phyloP scores from a whole-genome alignment of 2,329 filamentous ascomycete species.

The Trichoderma hamatum region DNA sequence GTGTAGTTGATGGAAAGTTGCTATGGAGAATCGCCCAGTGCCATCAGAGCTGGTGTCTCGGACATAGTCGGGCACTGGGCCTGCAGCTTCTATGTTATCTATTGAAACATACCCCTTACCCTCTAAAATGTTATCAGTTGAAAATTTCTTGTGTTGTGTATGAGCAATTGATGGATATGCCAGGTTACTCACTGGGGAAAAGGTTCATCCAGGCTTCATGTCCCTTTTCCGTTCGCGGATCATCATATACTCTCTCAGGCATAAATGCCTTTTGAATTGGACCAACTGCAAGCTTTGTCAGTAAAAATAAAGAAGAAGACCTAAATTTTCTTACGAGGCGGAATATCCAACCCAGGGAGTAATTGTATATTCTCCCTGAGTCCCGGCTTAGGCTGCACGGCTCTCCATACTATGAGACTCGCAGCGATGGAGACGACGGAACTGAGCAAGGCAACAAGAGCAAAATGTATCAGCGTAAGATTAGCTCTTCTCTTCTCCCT shows the following conservation, averaged over 20 bases:
- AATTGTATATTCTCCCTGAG: neutral
- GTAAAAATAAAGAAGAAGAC: neutral
- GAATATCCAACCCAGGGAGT: slow-evolving; percentile 12
- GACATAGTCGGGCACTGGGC: slow-evolving; percentile 14
- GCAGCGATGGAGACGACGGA: slow-evolving; percentile 1
- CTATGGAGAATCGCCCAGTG: slow-evolving; percentile 18
- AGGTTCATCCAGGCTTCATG: slow-evolving; percentile 14
- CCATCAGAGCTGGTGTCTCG: slow-evolving; percentile 13
- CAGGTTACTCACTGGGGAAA: slow-evolving; percentile 1
- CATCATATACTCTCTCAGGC: slow-evolving; percentile 21
- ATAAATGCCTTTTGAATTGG: slow-evolving; percentile 20
- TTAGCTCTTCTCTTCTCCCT: neutral
- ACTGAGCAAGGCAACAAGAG: slow-evolving; percentile 14
- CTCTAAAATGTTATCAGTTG: neutral
- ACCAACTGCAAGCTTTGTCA: neutral
- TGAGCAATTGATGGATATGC: neutral
- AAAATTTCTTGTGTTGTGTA: neutral
- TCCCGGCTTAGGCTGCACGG: neutral
- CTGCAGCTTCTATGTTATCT: slow-evolving; percentile 19
- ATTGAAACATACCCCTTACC: slow-evolving; percentile 22
- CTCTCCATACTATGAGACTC: slow-evolving; percentile 19
- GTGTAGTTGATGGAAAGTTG: slow-evolving; percentile 13
- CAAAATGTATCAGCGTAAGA: neutral
- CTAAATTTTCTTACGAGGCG: slow-evolving; percentile 4
- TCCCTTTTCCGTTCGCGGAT: slow-evolving; percentile 14